Percentiles rank a stretch among this genome's conserved stretches.
These are phyloP conservation scores for Vitis amurensis DNA, from an alignment of 164 flowering plant genomes.

Conservation along the genomic window DNA sequence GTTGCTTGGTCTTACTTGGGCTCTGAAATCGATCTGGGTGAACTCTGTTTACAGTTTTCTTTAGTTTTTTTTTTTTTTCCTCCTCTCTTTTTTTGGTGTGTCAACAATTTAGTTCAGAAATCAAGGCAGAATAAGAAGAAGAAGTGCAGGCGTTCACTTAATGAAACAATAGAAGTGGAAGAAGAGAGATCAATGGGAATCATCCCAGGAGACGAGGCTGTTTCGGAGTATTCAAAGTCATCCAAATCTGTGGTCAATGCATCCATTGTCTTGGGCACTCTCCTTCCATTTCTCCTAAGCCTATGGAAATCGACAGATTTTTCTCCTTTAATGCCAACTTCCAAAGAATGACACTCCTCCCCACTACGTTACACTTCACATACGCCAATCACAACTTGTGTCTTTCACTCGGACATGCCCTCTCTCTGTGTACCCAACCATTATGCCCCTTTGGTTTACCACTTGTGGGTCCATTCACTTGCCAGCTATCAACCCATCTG, in stretches of 20 bases:
- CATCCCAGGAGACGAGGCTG: slow-evolving; percentile 23
- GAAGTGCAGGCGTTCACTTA: neutral
- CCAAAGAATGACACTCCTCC: neutral
- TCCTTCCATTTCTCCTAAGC: slow-evolving; percentile 29
- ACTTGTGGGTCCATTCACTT: no score
- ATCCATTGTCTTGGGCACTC: slow-evolving; percentile 23
- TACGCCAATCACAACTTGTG: no score
- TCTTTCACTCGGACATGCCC: no score
- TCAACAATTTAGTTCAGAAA: slow-evolving; percentile 12
- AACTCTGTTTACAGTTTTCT: neutral
- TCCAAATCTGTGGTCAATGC: slow-evolving; percentile 37
- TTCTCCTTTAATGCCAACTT: neutral
- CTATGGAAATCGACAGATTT: slow-evolving; percentile 32
- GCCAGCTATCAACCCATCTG: no score
- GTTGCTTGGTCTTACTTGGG: slow-evolving; percentile 8
- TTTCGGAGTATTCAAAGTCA: slow-evolving; percentile 53
- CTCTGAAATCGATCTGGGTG: slow-evolving; percentile 23
- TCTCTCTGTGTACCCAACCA: no score
- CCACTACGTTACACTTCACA: no score
- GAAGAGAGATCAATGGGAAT: slow-evolving; percentile 19
- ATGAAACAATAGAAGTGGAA: slow-evolving; percentile 2
- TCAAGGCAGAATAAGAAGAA: slow-evolving; percentile 10
- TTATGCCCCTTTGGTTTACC: no score
- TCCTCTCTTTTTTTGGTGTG: no score
- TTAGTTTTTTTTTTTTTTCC: no score